Base-by-base conservation (phyloP, 768 basidiomycete species). In the Coprinopsis sp. region DNA sequence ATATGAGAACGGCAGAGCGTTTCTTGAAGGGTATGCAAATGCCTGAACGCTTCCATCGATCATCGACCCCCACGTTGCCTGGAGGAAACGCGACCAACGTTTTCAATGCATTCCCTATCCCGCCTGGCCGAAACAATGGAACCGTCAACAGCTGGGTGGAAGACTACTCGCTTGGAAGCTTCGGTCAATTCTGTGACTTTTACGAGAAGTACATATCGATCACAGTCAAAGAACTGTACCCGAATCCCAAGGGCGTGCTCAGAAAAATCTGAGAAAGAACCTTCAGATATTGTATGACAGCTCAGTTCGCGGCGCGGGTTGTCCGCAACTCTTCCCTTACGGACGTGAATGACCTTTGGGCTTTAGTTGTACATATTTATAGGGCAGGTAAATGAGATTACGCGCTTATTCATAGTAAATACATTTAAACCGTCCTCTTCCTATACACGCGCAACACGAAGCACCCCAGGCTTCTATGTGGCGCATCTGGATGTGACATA, bases 21-120 rank as follows among this genome's bases (percentile, higher is more conserved):
- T 58, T 55, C 48, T 58, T 55, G 44, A 41, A 41, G 38, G 29
- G 47, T 28, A 47, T 29, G 29, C 40, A 42, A 31, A 37, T 52
- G 23, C 56, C 56, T 10, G 16, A 33, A 4, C 52, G 45, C 12
- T 58, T 55, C 48, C 49, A 36, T 37, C 41, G 56, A 8, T 14
- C 46, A 12, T 38, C 46, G 19, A 29, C 31, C 12, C 52, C 56
- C 3, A 16, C 23, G 6, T 8, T 18, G 18, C n/a, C n/a, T 18
- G 22, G 21, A 13, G 48, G 45, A 11, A 33, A 19, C 13, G 28
- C 37, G 14, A 45, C 24, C 6, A 22, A 34, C 3, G 29, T 53
- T 8, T 30, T 44, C 8, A 16, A 33, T 1, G 29, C 30, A 19
- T 47, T 51, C 27, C 55, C 55, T 16, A 43, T 54, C 31, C 39